Evolutionary conservation across 257 asterid species (phyloP), one percentile per base, ranked within the genome.

Genomic region (Capsicum chinense): DNA sequence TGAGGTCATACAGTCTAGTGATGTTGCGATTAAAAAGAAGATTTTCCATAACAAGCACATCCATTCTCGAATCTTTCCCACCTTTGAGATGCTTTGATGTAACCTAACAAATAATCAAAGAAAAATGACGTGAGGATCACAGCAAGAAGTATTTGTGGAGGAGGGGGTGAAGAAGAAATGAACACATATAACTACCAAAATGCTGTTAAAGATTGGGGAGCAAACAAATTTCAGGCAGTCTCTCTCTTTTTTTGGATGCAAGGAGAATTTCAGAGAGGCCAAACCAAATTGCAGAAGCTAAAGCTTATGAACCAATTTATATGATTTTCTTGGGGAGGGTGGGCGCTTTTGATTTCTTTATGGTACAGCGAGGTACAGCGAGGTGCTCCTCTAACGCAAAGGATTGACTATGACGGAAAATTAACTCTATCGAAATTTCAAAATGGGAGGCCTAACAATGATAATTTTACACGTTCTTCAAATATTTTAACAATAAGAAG

Each of bases 41-140:
- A 89, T 96, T 96, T 91, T 96, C 99, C 98, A 94, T 96, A 58
- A 96, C 97, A 79, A 96, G 88, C 83, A 96, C 88, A 83, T 96
- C 99, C 97, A 93, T 96, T 90, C 94, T 93, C 13, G 92, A 88
- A 80, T 94, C 99, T 89, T 91, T 96, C 84, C 98, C 99, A 69
- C 99, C 97, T 89, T 92, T 96, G 15, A 90, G 83, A 89, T 93
- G 95, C 88, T 92, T 96, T 4, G 97, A 89, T 5, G 92, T 88
- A 68, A 96, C 97, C 99, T 96, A 90, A 83, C 81, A 54, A 79
- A 69, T 60, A 69, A 82, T 68, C 39, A 85, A 74, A 68, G 87
- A 59, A 71, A 33, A 85, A 67, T 39, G 79, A 85, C n/a, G 54
- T 68, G 52, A 69, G 78, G 21, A 39, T 39, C 54, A 42, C 2